Conservation (phyloP, 345 rosid species). For the Gossypium sturtianum region DNA sequence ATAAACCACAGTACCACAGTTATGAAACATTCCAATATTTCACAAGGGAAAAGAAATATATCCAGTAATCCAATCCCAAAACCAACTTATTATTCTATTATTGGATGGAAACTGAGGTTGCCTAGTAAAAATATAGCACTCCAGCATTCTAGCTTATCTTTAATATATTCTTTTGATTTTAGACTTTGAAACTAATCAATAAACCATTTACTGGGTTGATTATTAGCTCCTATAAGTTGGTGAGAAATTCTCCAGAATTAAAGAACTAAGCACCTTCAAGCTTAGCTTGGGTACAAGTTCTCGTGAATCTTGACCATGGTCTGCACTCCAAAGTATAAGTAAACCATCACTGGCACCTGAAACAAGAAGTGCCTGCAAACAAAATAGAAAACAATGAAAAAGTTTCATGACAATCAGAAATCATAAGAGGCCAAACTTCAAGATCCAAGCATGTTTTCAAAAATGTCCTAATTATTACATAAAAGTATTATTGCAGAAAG, state of each 20-base stretch:
- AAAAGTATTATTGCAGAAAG: background rate
- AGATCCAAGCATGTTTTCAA: background rate
- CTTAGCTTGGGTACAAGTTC: constrained; percentile 98
- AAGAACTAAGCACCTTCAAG: constrained; percentile 56
- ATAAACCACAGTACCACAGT: background rate
- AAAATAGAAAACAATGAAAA: constrained; percentile 6
- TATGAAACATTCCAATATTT: background rate
- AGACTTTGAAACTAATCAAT: background rate
- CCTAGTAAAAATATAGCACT: background rate
- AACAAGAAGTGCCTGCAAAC: constrained; percentile 85
- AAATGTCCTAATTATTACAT: background rate
- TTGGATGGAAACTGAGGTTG: background rate
- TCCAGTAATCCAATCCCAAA: background rate
- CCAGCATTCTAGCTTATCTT: background rate
- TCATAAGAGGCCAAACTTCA: background rate
- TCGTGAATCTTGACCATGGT: constrained; percentile 85
- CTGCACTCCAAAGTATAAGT: constrained; percentile 95
- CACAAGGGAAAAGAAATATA: background rate
- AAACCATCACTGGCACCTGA: constrained; percentile 97
- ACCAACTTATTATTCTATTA: background rate
- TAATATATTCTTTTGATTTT: background rate
- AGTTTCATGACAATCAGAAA: background rate
- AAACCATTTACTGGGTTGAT: background rate
- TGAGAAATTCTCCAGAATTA: background rate
- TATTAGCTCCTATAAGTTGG: background rate